These are phyloP conservation scores for Gnaphalium uliginosum DNA, from an alignment of 129 eudicot genomes.

Conservation along the genomic window DNA sequence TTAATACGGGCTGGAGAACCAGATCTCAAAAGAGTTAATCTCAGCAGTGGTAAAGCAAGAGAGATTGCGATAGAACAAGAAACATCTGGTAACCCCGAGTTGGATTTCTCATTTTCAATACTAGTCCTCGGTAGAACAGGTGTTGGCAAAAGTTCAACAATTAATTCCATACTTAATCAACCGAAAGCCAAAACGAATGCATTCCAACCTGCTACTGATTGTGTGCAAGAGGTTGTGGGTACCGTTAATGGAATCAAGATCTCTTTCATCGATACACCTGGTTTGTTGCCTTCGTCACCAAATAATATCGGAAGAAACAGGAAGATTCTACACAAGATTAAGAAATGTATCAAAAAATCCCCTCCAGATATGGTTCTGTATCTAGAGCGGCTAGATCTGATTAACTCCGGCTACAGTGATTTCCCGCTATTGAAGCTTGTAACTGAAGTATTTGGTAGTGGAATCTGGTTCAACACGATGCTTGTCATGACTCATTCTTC, in stretches of 20 bases:
- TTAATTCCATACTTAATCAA: constrained; percentile 82
- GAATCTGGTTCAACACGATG: constrained; percentile 94
- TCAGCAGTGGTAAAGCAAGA: constrained; percentile 61
- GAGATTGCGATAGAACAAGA: constrained; percentile 75
- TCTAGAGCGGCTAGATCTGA: constrained; percentile 79
- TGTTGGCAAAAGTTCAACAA: constrained; percentile 94
- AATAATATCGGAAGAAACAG: constrained; percentile 53
- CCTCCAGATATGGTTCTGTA: constrained; percentile 87
- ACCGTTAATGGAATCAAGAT: constrained; percentile 63
- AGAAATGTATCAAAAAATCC: constrained; percentile 52
- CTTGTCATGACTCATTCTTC: constrained; percentile 94
- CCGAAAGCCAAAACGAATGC: constrained; percentile 73
- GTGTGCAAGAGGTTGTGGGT: constrained; percentile 67
- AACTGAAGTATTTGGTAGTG: constrained; percentile 76
- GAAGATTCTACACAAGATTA: constrained; percentile 63
- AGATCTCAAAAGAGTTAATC: constrained; percentile 72
- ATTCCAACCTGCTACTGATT: constrained; percentile 70
- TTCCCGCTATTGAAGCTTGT: constrained; percentile 75
- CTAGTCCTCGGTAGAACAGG: constrained; percentile 92
- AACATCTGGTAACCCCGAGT: constrained; percentile 48
- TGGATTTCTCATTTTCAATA: constrained; percentile 69
- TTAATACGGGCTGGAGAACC: constrained; percentile 80
- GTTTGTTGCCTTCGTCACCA: constrained; percentile 67
- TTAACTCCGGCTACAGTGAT: constrained; percentile 62
- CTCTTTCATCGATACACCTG: constrained; percentile 91